Conservation (phyloP, 1,284 basidiomycete genomes). For the Sparassis latifolia region DNA sequence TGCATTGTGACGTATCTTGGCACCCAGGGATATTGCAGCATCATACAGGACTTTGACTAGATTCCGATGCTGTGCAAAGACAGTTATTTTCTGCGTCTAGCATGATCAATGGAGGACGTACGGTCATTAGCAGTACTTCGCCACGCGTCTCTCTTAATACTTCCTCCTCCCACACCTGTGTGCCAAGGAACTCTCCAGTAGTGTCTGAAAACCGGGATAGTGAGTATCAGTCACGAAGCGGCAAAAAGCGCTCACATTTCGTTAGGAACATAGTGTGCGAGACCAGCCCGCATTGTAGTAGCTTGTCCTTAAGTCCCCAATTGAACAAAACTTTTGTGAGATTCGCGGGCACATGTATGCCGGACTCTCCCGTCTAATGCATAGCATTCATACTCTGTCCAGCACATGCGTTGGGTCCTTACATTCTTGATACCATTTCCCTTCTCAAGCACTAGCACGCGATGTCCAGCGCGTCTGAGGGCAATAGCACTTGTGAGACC, state of each 20-base stretch:
- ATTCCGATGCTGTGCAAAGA: conserved; percentile 16
- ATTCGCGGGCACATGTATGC: conserved; percentile 20
- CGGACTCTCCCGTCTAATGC: neutral
- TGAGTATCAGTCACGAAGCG: neutral
- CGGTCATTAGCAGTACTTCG: conserved; percentile 18
- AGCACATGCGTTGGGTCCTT: neutral
- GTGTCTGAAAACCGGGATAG: conserved; percentile 13
- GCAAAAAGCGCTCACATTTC: conserved; percentile 4
- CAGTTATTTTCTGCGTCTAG: neutral
- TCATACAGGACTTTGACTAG: conserved; percentile 20
- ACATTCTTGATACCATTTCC: conserved; percentile 13
- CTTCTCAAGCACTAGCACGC: conserved; percentile 26
- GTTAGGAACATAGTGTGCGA: conserved; percentile 13
- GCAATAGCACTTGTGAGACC: conserved; percentile 25
- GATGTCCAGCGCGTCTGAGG: conserved; percentile 24
- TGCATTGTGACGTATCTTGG: conserved; percentile 11
- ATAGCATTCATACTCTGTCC: neutral
- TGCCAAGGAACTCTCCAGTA: conserved; percentile 16
- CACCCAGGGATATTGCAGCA: conserved; percentile 17
- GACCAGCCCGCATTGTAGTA: conserved; percentile 11
- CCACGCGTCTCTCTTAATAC: conserved; percentile 22
- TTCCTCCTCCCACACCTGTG: conserved; percentile 21
- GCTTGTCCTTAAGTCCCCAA: conserved; percentile 23
- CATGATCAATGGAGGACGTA: conserved; percentile 8
- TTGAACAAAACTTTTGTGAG: conserved; percentile 21